These are phyloP conservation scores for Russula sp. DNA, from an alignment of 768 basidiomycete genomes.

Conservation along the genomic window DNA sequence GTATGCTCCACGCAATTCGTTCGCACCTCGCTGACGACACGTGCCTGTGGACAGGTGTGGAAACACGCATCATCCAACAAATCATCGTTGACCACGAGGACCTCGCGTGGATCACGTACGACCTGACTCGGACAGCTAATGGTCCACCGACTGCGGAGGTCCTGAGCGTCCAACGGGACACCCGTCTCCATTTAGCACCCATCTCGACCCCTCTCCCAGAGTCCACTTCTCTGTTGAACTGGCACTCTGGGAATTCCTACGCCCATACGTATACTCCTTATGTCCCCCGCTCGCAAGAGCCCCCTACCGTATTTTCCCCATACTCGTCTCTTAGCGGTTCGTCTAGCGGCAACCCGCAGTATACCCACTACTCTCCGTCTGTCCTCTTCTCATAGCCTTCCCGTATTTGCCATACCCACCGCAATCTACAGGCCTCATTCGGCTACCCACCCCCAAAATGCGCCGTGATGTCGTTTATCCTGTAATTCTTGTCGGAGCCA, in stretches of 20 bases:
- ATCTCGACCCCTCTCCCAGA: conserved; percentile 27
- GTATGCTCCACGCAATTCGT: not conserved
- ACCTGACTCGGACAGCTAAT: conserved; percentile 51
- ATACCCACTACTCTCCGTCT: conserved; percentile 21
- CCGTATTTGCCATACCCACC: conserved; percentile 6
- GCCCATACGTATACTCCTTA: conserved; percentile 6
- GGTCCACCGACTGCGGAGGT: conserved; percentile 53
- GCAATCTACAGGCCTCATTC: conserved; percentile 5
- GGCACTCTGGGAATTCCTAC: conserved; percentile 14
- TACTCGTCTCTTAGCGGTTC: conserved; percentile 13
- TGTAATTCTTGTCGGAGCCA: conserved; percentile 21
- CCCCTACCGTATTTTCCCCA: conserved; percentile 2
- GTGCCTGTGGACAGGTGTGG: conserved; percentile 34
- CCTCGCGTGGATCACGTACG: conserved; percentile 59
- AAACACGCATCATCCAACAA: conserved; percentile 63
- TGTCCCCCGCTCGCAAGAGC: conserved; percentile 13
- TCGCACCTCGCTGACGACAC: conserved; percentile 14
- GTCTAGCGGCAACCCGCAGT: conserved; percentile 13
- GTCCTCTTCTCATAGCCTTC: conserved; percentile 21
- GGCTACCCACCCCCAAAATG: conserved; percentile 10
- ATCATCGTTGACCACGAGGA: conserved; percentile 58
- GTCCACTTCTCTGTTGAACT: conserved; percentile 24
- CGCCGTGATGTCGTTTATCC: conserved; percentile 1
- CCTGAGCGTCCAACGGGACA: conserved; percentile 43
- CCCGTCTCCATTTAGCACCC: conserved; percentile 3